Evolutionary conservation across 345 rosid genomes (phyloP).

Genomic region (Euclidium syriacum): DNA sequence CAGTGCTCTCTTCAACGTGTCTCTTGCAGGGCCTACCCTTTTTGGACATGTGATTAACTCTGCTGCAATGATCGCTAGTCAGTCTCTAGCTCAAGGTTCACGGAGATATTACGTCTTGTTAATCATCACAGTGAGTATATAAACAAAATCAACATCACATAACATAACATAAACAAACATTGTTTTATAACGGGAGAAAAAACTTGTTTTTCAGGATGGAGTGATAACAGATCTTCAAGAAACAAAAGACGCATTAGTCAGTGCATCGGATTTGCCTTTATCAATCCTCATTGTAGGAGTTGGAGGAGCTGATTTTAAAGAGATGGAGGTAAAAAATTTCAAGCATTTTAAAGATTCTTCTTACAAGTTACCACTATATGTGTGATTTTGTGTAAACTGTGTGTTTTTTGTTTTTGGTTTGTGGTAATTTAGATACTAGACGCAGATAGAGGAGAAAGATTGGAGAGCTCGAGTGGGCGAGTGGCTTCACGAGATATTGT

Average conservation of each 20-base stretch:
- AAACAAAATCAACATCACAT: neutral
- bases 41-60: constrained; percentile 78
- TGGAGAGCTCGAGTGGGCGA: constrained; percentile 80
- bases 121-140: constrained; percentile 75
- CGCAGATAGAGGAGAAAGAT: constrained; percentile 82
- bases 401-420: neutral
- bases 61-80: constrained; percentile 68
- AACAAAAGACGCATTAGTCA: constrained; percentile 90
- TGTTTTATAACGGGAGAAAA: neutral
- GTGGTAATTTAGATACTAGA: constrained; percentile 54
- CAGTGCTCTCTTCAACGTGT: constrained; percentile 78
- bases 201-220: constrained; percentile 61
- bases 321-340: constrained; percentile 69
- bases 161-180: neutral
- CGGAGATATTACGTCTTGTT: constrained; percentile 67
- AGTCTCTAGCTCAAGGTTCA: constrained; percentile 58
- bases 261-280: constrained; percentile 86
- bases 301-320: constrained; percentile 97
- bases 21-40: constrained; percentile 94
- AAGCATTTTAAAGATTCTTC: neutral
- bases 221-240: constrained; percentile 96
- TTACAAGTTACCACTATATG: neutral
- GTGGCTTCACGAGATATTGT: constrained; percentile 94
- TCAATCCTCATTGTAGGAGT: constrained; percentile 93
- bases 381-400: constrained; percentile 3